These are phyloP conservation scores for Boletus rufocinnamomeus DNA, from an alignment of 768 basidiomycete genomes.

Conservation along the genomic window DNA sequence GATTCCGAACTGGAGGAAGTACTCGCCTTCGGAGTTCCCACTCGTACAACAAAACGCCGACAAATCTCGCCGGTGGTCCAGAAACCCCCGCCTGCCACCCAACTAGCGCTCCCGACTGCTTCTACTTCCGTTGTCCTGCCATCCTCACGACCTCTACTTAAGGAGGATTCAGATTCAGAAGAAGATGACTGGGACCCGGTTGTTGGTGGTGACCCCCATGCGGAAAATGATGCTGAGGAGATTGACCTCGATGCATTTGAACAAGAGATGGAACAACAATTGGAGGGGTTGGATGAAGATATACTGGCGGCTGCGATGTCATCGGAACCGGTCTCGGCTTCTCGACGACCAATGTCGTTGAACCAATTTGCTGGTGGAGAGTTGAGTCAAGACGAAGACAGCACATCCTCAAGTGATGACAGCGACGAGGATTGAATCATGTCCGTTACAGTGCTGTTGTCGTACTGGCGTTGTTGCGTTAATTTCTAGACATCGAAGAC, in stretches of 20 bases:
- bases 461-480: slow-evolving; percentile 8
- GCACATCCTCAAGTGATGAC: slow-evolving; percentile 55
- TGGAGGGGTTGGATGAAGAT: slow-evolving; percentile 51
- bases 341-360: slow-evolving; percentile 48
- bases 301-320: slow-evolving; percentile 46
- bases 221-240: slow-evolving; percentile 35
- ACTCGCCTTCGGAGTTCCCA: slow-evolving; percentile 50
- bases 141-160: slow-evolving; percentile 30
- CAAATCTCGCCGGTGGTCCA: slow-evolving; percentile 24
- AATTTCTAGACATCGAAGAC: slow-evolving; percentile 8
- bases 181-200: slow-evolving; percentile 57
- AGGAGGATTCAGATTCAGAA: slow-evolving; percentile 45
- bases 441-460: slow-evolving; percentile 1
- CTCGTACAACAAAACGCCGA: slow-evolving; percentile 39
- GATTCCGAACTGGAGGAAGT: slow-evolving; percentile 45
- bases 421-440: slow-evolving; percentile 50
- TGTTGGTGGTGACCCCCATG: slow-evolving; percentile 24
- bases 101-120: slow-evolving; percentile 43
- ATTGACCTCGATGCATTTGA: slow-evolving; percentile 39
- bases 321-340: slow-evolving; percentile 35
- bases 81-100: slow-evolving; percentile 19
- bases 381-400: slow-evolving; percentile 46
- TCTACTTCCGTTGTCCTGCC: slow-evolving; percentile 35
- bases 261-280: slow-evolving; percentile 37
- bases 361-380: slow-evolving; percentile 48